Evolutionary conservation across 192 early-diverging fungal genomes (phyloP), one percentile per base, ranked within the genome.

Genomic region (Coemansia sp.): DNA sequence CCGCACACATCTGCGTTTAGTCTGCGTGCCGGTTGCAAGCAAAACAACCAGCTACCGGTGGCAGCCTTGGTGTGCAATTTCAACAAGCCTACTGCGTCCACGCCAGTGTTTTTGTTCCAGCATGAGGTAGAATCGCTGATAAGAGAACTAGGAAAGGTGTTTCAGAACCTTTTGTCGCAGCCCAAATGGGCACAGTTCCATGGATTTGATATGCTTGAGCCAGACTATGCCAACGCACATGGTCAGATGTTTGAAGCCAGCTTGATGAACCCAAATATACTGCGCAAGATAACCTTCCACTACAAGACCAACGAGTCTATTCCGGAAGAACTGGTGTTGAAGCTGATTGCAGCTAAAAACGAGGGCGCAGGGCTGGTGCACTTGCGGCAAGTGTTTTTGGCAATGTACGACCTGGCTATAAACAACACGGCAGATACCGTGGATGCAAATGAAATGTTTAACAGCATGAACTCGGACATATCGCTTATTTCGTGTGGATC

Each of bases 221-320:
- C 82, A 40, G 90, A 92, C 60, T 92, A 90, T 76, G 82, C 90
- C 23, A 89, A 92, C 64, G 85, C 23, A 26, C 87, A 6, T 26
- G 23, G 23, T 4, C 23, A 26, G 4, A 26, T 26, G 23, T 26
- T 26, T 26, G 23, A 26, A 26, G 23, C 23, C 23, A 26, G 23
- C 23, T 26, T 26, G 4, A 26, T 79, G 73, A 80, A 84, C n/a
- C 71, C 78, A 7, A 54, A 63, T 3, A 71, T 79, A 0, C 50
- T 88, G 8, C 56, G 73, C 23, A 53, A 60, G 11, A 60, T 85
- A 20, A 76, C 83, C 17, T 56, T 69, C 37, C 89, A 93, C 54
- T 84, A 87, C 65, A 68, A 85, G 40, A 83, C 84, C 15, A 79
- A 78, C 3, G 71, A 83, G 36, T 62, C 78, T 3, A 67, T 91